These are phyloP conservation scores for Globisporangium mamillatum DNA, from an alignment of 352 stramenopile species.

Conservation along the genomic window DNA sequence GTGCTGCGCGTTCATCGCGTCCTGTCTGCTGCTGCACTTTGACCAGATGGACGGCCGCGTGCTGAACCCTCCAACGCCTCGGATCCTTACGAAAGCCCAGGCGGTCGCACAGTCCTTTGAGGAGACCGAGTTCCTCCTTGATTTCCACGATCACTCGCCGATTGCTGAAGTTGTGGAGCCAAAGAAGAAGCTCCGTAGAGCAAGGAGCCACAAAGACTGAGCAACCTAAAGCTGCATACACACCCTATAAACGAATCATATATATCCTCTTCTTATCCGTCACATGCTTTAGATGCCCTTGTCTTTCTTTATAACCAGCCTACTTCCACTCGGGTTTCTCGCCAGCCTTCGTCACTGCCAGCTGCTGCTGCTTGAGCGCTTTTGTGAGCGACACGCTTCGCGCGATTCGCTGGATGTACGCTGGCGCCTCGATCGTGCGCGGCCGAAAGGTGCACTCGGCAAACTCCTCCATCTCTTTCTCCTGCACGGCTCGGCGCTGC, in stretches of 20 bases:
- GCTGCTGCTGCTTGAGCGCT: slow-evolving; percentile 55
- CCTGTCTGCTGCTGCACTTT: slow-evolving; percentile 22
- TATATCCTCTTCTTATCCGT: neutral
- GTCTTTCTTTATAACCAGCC: neutral
- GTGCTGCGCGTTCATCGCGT: slow-evolving; percentile 21
- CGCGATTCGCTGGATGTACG: slow-evolving; percentile 84
- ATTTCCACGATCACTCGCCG: slow-evolving; percentile 14
- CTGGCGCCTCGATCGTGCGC: slow-evolving; percentile 74
- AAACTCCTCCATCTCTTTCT: slow-evolving; percentile 84
- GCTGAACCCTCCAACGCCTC: slow-evolving; percentile 28
- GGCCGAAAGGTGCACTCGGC: slow-evolving; percentile 85
- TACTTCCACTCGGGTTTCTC: slow-evolving; percentile 76
- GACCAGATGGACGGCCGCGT: slow-evolving; percentile 27
- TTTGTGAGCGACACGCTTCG: slow-evolving; percentile 73
- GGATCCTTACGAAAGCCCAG: slow-evolving; percentile 22
- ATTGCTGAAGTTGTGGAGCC: neutral
- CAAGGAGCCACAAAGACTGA: neutral
- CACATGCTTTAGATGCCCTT: neutral
- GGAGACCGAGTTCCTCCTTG: slow-evolving; percentile 15
- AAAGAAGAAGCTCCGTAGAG: slow-evolving; percentile 1
- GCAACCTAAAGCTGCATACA: neutral
- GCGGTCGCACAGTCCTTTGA: slow-evolving; percentile 17
- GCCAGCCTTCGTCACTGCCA: slow-evolving; percentile 30
- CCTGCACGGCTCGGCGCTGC: slow-evolving; percentile 65
- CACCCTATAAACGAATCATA: slow-evolving; percentile 10